These are phyloP conservation scores for Allomyces macrogynus DNA, from an alignment of 192 early-diverging fungal species.

Conservation along the genomic window DNA sequence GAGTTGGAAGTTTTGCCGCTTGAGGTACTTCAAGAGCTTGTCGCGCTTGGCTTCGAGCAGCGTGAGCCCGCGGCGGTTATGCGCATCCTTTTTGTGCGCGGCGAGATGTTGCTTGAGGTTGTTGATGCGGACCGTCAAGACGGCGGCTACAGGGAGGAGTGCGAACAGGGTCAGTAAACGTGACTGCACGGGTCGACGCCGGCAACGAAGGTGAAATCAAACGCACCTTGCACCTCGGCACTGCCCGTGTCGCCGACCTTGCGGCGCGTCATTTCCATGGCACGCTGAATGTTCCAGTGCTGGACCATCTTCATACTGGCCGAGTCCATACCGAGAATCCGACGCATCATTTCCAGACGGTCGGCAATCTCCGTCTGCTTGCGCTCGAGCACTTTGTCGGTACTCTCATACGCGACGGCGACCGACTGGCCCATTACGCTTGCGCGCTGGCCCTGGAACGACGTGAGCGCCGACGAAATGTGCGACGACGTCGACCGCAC, in stretches of 20 bases:
- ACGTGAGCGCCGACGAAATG: too few species aligned
- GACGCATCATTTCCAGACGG: too few species aligned
- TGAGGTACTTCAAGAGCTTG: conserved; percentile 72
- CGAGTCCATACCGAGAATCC: background rate
- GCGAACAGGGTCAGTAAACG: background rate
- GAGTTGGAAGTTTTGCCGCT: conserved; percentile 40
- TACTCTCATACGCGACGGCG: too few species aligned
- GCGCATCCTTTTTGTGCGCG: conserved; percentile 67
- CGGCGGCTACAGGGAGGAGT: conserved; percentile 40
- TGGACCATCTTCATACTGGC: conserved; percentile 49
- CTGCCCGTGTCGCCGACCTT: conserved; percentile 68
- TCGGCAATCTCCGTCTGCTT: too few species aligned
- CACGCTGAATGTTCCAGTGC: conserved; percentile 51
- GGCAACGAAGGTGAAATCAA: background rate
- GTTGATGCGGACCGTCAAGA: conserved; percentile 74
- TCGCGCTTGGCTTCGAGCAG: conserved; percentile 60
- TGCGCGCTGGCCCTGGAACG: too few species aligned
- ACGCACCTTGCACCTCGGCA: conserved; percentile 73
- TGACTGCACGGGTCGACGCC: background rate
- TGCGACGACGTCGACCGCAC: too few species aligned
- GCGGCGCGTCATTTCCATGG: conserved; percentile 58
- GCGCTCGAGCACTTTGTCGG: too few species aligned
- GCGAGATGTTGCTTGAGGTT: conserved; percentile 63
- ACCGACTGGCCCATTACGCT: too few species aligned
- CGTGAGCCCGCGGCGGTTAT: conserved; percentile 67